A percentile compares a stretch with the other conserved stretches of the same genome.
phyloP scores from a whole-genome alignment of 2,329 filamentous ascomycete species.

The Fusarium proliferatum region DNA sequence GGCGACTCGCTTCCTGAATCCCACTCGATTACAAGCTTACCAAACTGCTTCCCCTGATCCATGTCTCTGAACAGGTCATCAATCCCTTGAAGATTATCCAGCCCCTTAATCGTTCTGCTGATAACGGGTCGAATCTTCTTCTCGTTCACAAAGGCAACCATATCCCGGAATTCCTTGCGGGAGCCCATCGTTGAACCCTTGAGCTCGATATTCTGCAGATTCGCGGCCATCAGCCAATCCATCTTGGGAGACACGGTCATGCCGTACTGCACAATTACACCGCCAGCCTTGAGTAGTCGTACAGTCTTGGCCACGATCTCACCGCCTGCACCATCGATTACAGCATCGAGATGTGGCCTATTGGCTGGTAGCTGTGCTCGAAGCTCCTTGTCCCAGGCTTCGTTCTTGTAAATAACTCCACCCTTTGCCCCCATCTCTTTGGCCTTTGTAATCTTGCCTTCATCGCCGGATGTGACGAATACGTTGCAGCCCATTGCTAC shows the following conservation, averaged over 20 bases:
- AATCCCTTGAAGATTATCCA: slow-evolving; percentile 82
- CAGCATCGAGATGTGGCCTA: slow-evolving; percentile 78
- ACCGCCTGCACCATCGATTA: slow-evolving; percentile 92
- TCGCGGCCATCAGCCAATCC: slow-evolving; percentile 85
- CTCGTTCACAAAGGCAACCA: slow-evolving; percentile 83
- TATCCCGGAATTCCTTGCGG: slow-evolving; percentile 87
- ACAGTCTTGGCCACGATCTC: slow-evolving; percentile 78
- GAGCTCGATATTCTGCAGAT: slow-evolving; percentile 89
- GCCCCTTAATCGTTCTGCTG: slow-evolving; percentile 76
- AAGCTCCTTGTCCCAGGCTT: slow-evolving; percentile 85
- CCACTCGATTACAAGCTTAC: slow-evolving; percentile 87
- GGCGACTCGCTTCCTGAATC: slow-evolving; percentile 48
- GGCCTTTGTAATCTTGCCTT: slow-evolving; percentile 80
- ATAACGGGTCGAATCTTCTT: slow-evolving; percentile 82
- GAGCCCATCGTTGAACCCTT: slow-evolving; percentile 92
- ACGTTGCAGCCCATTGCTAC: slow-evolving; percentile 79
- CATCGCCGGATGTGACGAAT: slow-evolving; percentile 82
- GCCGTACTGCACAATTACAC: slow-evolving; percentile 87
- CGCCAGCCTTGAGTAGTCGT: slow-evolving; percentile 81
- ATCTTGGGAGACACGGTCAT: slow-evolving; percentile 91
- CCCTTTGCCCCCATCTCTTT: slow-evolving; percentile 78
- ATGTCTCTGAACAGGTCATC: slow-evolving; percentile 89
- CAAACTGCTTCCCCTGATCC: slow-evolving; percentile 87
- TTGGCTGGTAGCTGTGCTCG: slow-evolving; percentile 69
- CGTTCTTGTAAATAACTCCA: slow-evolving; percentile 84